These are phyloP conservation scores for Hypericum androsaemum DNA, from an alignment of 345 rosid genomes.

Conservation along the genomic window DNA sequence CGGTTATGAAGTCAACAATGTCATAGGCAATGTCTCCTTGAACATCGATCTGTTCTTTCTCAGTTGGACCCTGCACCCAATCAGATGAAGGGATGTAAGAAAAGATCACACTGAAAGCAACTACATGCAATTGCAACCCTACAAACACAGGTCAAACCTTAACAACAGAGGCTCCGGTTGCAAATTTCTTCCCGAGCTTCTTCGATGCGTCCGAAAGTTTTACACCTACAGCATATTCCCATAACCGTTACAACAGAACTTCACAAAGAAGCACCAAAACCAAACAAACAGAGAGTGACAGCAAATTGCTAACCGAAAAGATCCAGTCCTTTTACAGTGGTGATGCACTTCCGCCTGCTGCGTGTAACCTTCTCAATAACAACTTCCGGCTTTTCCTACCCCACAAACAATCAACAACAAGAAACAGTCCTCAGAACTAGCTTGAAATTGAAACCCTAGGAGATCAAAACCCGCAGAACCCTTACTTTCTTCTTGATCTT, in stretches of 20 bases:
- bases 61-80: conserved; percentile 76
- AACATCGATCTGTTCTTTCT: conserved; percentile 93
- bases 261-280: conserved; percentile 1
- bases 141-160: conserved; percentile 43
- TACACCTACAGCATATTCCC: conserved; percentile 42
- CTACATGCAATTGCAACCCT: conserved; percentile 3
- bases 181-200: conserved; percentile 93
- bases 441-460: not conserved
- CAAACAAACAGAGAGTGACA: conserved; percentile 5
- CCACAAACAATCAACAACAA: not conserved
- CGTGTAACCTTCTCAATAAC: conserved; percentile 82
- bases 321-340: conserved; percentile 85
- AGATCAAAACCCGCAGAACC: not conserved
- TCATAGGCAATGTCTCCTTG: conserved; percentile 94
- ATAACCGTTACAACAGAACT: not conserved
- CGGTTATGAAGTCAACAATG: conserved; percentile 74
- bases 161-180: conserved; percentile 95
- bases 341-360: conserved; percentile 88
- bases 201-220: conserved; percentile 91
- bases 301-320: conserved; percentile 60
- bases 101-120: not conserved
- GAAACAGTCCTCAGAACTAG: not conserved
- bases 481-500: conserved; percentile 91
- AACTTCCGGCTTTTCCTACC: conserved; percentile 83
- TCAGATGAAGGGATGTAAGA: not conserved